These are phyloP conservation scores for Rhizophlyctis rosea DNA, from an alignment of 192 early-diverging fungal species.

Conservation along the genomic window DNA sequence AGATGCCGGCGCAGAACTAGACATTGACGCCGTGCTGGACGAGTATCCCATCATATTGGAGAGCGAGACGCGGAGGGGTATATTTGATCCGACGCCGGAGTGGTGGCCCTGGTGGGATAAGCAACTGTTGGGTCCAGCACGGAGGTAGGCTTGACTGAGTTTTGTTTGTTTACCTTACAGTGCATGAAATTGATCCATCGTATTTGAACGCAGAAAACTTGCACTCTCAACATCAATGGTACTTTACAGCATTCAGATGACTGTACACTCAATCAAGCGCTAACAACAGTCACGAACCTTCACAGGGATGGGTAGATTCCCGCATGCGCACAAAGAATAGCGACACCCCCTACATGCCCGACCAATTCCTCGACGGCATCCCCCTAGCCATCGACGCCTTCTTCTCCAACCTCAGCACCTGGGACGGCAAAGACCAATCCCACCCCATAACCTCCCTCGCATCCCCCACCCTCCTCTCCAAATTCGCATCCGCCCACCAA, in stretches of 20 bases:
- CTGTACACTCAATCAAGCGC: background rate
- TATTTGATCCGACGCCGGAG: conserved; percentile 9
- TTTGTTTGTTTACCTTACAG: background rate
- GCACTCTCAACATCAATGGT: conserved; percentile 11
- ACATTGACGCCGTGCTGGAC: conserved; percentile 4
- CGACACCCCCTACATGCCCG: no score
- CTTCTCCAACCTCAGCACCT: background rate
- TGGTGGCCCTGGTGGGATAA: conserved; percentile 27
- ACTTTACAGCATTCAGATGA: background rate
- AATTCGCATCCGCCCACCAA: background rate
- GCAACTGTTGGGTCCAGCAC: conserved; percentile 9
- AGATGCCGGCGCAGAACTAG: no score
- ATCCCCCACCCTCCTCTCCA: conserved; percentile 1
- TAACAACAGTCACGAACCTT: conserved; percentile 1
- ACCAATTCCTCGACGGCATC: no score
- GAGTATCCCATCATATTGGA: conserved; percentile 12
- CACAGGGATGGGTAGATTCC: no score
- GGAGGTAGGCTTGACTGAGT: background rate
- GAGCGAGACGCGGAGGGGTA: background rate
- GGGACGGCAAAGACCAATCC: background rate
- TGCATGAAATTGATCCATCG: background rate
- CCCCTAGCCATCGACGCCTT: background rate
- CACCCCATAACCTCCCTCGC: conserved; percentile 4
- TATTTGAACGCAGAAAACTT: conserved; percentile 8
- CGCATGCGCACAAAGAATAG: no score